A percentile compares a stretch with the other conserved stretches of the same genome.
These are phyloP conservation scores for Escallonia rubra DNA, from an alignment of 129 eudicot genomes.

Conservation along the genomic window DNA sequence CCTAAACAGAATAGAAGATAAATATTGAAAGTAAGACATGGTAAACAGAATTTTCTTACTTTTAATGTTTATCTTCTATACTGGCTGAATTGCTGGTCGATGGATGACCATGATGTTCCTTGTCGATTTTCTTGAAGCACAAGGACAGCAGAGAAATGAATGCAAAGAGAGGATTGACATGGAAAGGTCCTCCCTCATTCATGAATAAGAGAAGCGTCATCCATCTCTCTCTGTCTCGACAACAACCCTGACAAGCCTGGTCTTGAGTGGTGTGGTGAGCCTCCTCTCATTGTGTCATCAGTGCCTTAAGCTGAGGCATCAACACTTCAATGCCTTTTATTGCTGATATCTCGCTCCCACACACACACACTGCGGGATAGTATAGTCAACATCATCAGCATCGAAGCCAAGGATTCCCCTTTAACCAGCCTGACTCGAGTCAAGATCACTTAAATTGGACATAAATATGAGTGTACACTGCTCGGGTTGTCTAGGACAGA, in stretches of 20 bases:
- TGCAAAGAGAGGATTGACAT: constrained; percentile 4
- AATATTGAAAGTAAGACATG: background rate
- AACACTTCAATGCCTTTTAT: constrained; percentile 16
- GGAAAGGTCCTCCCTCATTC: background rate
- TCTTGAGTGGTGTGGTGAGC: constrained; percentile 1
- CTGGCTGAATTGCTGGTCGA: too few relatives aligned
- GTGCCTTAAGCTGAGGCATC: constrained; percentile 17
- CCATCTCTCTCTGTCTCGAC: background rate
- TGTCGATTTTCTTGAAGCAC: background rate
- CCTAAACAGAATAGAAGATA: too few relatives aligned
- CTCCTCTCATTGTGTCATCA: constrained; percentile 19
- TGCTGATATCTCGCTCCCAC: constrained; percentile 1
- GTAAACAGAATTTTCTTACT: background rate
- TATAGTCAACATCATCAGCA: constrained; percentile 24
- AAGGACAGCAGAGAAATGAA: background rate
- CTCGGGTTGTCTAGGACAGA: background rate
- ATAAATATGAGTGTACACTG: background rate
- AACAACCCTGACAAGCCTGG: constrained; percentile 10
- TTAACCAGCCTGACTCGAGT: background rate
- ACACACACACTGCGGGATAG: background rate
- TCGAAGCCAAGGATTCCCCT: constrained; percentile 8
- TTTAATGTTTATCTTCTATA: background rate
- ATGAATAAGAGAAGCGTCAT: constrained; percentile 4
- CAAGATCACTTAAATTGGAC: background rate
- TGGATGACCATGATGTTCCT: background rate